Percentiles rank a stretch among this genome's conserved stretches.
Conservation (phyloP, 164 flowering plant genomes). For the Dillenia turbinata region DNA sequence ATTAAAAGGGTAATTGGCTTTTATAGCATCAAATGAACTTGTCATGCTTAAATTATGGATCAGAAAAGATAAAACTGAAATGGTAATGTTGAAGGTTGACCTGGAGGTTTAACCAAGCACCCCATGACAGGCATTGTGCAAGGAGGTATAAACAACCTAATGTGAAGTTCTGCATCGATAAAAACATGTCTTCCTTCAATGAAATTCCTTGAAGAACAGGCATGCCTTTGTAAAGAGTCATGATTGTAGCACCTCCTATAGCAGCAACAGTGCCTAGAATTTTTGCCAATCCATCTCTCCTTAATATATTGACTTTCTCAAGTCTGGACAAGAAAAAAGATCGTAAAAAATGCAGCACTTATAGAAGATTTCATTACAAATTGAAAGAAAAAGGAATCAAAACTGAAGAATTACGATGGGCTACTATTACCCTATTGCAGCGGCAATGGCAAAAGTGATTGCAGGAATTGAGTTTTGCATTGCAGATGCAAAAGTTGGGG, state of each 20-base stretch:
- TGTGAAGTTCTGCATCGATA: conserved; percentile 47
- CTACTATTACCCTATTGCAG: conserved; percentile 41
- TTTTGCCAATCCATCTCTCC: conserved; percentile 68
- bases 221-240: conserved; percentile 69
- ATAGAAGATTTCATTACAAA: background rate
- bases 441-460: conserved; percentile 72
- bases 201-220: conserved; percentile 35
- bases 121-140: conserved; percentile 83
- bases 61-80: background rate
- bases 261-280: conserved; percentile 57
- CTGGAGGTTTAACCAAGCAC: conserved; percentile 85
- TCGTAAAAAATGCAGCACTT: background rate
- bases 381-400: background rate
- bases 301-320: conserved; percentile 43
- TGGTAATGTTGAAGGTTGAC: conserved; percentile 19
- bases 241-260: conserved; percentile 66
- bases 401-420: background rate
- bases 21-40: background rate
- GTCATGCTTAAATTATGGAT: background rate
- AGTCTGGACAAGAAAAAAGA: conserved; percentile 26
- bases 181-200: conserved; percentile 7
- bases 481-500: conserved; percentile 84
- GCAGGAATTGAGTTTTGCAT: conserved; percentile 87
- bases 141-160: conserved; percentile 63
- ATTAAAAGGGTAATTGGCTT: background rate